phyloP scores from a whole-genome alignment of 176 grass and related monocot species.

The Avena eriantha region DNA sequence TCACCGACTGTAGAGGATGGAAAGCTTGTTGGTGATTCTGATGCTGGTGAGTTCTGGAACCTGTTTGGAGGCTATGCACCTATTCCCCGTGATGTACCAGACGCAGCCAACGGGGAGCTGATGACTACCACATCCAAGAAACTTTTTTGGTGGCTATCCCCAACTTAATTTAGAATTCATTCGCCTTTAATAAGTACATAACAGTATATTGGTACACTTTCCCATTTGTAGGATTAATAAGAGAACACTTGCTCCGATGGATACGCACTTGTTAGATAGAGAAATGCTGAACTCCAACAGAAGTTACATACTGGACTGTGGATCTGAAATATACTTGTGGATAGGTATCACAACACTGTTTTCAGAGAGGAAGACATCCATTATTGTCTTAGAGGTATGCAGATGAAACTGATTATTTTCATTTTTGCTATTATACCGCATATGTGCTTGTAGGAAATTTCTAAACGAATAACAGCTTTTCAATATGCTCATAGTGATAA shows the following conservation, averaged over 20 bases:
- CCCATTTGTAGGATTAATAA: constrained; percentile 72
- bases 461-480: neutral
- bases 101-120: constrained; percentile 21
- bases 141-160: constrained; percentile 61
- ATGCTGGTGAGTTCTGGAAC: constrained; percentile 85
- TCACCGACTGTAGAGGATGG: constrained; percentile 64
- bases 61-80: constrained; percentile 81
- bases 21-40: constrained; percentile 77
- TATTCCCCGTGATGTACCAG: constrained; percentile 61
- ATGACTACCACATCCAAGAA: constrained; percentile 37
- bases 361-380: constrained; percentile 68
- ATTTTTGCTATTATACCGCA: constrained; percentile 15
- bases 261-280: constrained; percentile 60
- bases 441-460: neutral
- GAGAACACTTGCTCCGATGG: constrained; percentile 55
- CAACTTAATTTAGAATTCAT: constrained; percentile 30
- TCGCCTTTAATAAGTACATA: constrained; percentile 19
- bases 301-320: constrained; percentile 80
- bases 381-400: constrained; percentile 73
- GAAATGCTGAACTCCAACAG: constrained; percentile 72
- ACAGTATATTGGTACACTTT: constrained; percentile 33
- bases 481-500: neutral
- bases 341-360: constrained; percentile 76
- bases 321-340: constrained; percentile 77
- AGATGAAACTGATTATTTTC: constrained; percentile 20